Base-by-base conservation (phyloP, 2,329 filamentous ascomycete species). In the Purpureocillium lavendulum region DNA sequence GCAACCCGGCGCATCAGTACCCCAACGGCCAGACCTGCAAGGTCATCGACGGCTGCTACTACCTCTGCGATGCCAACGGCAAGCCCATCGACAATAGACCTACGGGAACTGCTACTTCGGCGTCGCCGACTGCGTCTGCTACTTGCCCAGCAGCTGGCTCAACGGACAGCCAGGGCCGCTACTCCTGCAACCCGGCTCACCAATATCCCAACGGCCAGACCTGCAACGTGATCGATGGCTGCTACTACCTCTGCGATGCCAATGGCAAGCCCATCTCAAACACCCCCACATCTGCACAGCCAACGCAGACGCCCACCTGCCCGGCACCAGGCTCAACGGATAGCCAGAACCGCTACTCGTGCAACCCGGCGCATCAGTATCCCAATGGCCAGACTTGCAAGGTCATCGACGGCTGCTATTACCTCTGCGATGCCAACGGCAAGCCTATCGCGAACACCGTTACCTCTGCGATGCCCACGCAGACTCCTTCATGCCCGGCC, bases 181-280 rank as follows among this genome's bases (percentile, higher is more conserved):
- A 49, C 45, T 40, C 38, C 17, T 50, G 48, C 44, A 49, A 49
- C 44, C 48, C 47, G 13, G 48, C 45, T 2, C 44, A 48, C 33
- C 31, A 46, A 38, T 49, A 49, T 37, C 48, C 48, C 35, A 34
- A 38, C 29, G 46, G 46, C 7, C 45, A 47, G 42, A 30, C n/a
- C 10, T 50, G 48, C 45, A 32, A 24, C 11, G 9, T 30, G 11
- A 24, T 46, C 28, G 38, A 43, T 10, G 48, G 43, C 16, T 50
- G 48, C 42, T 40, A 41, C 28, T 38, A 38, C 28, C 42, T 49
- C 11, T 18, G 13, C 21, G 39, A 16, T 15, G 21, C 40, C 12
- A 29, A 38, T 13, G 42, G 40, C 16, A 26, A 35, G 28, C 38
- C 45, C 13, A 33, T 43, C 9, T 24, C 13, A 14, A 28, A 12